Base-by-base conservation (phyloP, 2,329 filamentous ascomycete genomes). In the Myriosclerotinia duriaeana region DNA sequence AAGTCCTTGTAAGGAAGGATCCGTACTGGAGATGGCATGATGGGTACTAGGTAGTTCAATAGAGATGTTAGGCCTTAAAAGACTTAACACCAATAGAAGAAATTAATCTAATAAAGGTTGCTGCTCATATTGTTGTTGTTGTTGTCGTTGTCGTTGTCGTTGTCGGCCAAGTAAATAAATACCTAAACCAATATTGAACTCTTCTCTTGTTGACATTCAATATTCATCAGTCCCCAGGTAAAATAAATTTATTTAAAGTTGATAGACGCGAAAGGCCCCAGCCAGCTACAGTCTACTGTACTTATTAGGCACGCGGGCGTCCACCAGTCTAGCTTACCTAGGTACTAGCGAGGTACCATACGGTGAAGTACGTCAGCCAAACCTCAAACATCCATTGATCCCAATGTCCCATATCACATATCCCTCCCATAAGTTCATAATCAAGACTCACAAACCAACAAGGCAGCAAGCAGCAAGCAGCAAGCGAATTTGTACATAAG, bases 1-100 rank as follows among this genome's bases (percentile, higher is more conserved):
- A 96, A 96, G 80, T 97, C 92, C 82, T 83, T 77, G 75, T 80
- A 79, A 69, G 76, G 75, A 71, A 72, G 76, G 71, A 75, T 74
- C 71, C 73, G 69, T 55, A 69, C 68, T 48, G 74, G 68, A 68
- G 75, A 71, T 66, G 78, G 73, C 73, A 76, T 76, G 65, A 60
- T 72, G 67, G 61, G 30, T n/a, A n/a, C n/a, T n/a, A n/a, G n/a
- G n/a, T 53, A 53, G 26, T 48, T 30, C 44, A 26, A n/a, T 52
- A 30, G 48, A 65, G 54, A 48, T 30, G 36, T n/a, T 42, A 26
- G 36, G 22, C 22, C 40, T 44, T 44, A 54, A 34, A 52, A 36
- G 38, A 53, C 53, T 61, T 48, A 53, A 15, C 56, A 59, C 50
- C 30, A 36, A 65, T 36, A 52, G 34, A 53, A 61, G 7, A 40